phyloP scores from a whole-genome alignment of 1,284 basidiomycete species.

The Marasmius sp. region DNA sequence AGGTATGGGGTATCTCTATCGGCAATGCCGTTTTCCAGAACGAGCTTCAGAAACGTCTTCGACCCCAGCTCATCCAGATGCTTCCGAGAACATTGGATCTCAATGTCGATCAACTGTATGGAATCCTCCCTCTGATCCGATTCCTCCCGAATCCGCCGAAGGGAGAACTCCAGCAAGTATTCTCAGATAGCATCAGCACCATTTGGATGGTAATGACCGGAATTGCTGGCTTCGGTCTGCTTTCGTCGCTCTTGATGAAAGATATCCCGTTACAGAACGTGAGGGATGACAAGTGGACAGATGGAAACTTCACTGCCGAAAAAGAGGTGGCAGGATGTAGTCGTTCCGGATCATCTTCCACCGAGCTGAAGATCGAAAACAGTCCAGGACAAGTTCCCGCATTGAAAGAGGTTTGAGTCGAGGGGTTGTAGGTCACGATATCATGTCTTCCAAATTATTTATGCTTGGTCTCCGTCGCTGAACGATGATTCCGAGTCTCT shows the following conservation, averaged over 20 bases:
- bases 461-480: too few species aligned
- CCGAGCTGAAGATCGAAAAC: too few species aligned
- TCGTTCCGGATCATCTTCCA: too few species aligned
- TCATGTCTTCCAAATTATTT: too few species aligned
- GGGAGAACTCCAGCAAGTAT: slow-evolving; percentile 32
- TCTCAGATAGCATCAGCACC: slow-evolving; percentile 28
- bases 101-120: slow-evolving; percentile 36
- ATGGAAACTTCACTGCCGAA: too few species aligned
- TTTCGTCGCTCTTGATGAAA: slow-evolving; percentile 30
- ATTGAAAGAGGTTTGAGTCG: too few species aligned
- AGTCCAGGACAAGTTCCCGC: too few species aligned
- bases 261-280: slow-evolving; percentile 28
- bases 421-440: too few species aligned
- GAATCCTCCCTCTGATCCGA: slow-evolving; percentile 24
- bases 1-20: slow-evolving; percentile 41
- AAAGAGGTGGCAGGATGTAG: too few species aligned
- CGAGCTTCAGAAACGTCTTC: slow-evolving; percentile 32
- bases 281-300: slow-evolving; percentile 25
- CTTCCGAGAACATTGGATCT: slow-evolving; percentile 24
- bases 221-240: slow-evolving; percentile 29
- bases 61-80: slow-evolving; percentile 26
- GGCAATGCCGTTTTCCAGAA: slow-evolving; percentile 40
- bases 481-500: too few species aligned
- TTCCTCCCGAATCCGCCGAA: slow-evolving; percentile 24
- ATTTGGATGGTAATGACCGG: slow-evolving; percentile 37